Conservation (phyloP, 2,329 filamentous ascomycete genomes). For the Calonectria hongkongensis region DNA sequence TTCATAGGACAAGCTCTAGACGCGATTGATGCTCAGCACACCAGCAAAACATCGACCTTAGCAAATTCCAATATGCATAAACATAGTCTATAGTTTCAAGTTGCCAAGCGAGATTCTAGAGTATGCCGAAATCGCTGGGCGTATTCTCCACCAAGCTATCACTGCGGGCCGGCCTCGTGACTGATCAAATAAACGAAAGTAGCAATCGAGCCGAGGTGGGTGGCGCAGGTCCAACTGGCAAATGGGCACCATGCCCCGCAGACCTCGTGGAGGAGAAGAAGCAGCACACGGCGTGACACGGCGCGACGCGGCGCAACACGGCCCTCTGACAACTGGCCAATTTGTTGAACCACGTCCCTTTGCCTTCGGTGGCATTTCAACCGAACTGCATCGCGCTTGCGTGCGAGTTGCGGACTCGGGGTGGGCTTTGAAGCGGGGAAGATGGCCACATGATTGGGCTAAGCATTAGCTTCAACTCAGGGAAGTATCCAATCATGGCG, state of each 20-base stretch:
- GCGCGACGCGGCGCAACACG: constrained; percentile 8
- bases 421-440: neutral
- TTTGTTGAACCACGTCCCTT: neutral
- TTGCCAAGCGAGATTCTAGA: too few species aligned
- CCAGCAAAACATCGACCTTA: too few species aligned
- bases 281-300: neutral
- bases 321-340: constrained; percentile 21
- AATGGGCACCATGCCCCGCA: constrained; percentile 3
- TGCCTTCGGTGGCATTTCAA: constrained; percentile 10
- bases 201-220: constrained; percentile 31
- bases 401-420: neutral
- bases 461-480: neutral
- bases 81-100: neutral
- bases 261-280: neutral
- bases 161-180: constrained; percentile 14
- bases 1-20: too few species aligned
- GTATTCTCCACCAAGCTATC: neutral
- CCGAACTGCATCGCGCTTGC: neutral
- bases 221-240: neutral
- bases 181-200: constrained; percentile 1
- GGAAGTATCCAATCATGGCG: constrained; percentile 16
- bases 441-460: neutral
- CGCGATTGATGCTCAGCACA: too few species aligned
- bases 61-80: neutral
- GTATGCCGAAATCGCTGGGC: constrained; percentile 10